A percentile compares a stretch with the other conserved stretches of the same genome.
Conservation (phyloP, 805 yeast genomes). For the Saccharomycopsis lassenensis region DNA sequence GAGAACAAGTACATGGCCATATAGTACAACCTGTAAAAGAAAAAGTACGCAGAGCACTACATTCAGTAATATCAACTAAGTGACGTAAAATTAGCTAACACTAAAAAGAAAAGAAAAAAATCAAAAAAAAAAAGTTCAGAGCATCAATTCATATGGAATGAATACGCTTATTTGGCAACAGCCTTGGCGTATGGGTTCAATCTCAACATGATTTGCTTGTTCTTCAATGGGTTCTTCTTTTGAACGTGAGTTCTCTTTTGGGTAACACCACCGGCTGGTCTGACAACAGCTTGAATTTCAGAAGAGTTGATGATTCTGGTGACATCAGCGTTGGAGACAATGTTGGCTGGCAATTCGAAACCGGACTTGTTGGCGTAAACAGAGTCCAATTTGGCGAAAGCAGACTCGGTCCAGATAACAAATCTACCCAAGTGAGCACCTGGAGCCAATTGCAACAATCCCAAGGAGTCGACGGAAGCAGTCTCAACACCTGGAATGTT, state of each 20-base stretch:
- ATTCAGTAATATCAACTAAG: too few relatives aligned
- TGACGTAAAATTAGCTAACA: too few relatives aligned
- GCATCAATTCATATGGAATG: too few relatives aligned
- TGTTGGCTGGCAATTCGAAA: slow-evolving; percentile 89
- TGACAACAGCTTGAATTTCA: slow-evolving; percentile 95
- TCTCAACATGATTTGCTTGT: slow-evolving; percentile 96
- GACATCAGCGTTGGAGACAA: slow-evolving; percentile 90
- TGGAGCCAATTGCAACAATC: slow-evolving; percentile 98
- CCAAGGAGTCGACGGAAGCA: slow-evolving; percentile 81
- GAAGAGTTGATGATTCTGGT: slow-evolving; percentile 97
- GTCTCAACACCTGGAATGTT: slow-evolving; percentile 99
- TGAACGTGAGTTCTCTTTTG: slow-evolving; percentile 91
- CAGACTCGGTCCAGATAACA: slow-evolving; percentile 98
- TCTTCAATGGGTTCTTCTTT: slow-evolving; percentile 99
- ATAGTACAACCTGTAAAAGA: too few relatives aligned
- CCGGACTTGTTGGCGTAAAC: slow-evolving; percentile 95
- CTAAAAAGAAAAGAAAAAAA: too few relatives aligned
- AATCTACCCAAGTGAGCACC: slow-evolving; percentile 99
- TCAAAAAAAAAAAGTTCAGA: too few relatives aligned
- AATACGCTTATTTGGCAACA: slow-evolving; percentile 83
- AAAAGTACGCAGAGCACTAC: too few relatives aligned
- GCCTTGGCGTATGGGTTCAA: slow-evolving; percentile 99
- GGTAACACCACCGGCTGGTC: slow-evolving; percentile 90
- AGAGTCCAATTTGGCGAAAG: slow-evolving; percentile 91
- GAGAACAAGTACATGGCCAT: too few relatives aligned